These are phyloP conservation scores for Corchorus olitorius DNA, from an alignment of 345 rosid genomes.

Conservation along the genomic window DNA sequence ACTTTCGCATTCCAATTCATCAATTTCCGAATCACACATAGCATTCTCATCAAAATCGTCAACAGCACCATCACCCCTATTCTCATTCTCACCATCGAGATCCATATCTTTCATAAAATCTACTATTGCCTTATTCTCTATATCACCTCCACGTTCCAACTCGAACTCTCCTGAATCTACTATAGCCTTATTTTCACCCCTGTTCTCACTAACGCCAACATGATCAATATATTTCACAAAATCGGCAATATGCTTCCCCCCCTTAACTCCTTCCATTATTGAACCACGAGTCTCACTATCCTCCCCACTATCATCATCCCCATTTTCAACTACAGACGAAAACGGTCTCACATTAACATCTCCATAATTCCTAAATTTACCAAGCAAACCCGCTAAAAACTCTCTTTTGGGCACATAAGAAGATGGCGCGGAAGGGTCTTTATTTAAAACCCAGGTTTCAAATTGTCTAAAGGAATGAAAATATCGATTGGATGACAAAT, in stretches of 20 bases:
- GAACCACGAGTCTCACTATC: conserved; percentile 8
- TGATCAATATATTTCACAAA: conserved; percentile 26
- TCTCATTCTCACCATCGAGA: conserved; percentile 27
- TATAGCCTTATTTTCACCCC: conserved; percentile 23
- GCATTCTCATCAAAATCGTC: conserved; percentile 19
- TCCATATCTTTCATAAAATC: conserved; percentile 26
- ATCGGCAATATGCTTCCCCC: conserved; percentile 11
- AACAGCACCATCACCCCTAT: conserved; percentile 1
- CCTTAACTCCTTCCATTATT: background rate
- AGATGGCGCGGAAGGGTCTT: conserved; percentile 21
- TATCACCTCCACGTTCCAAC: background rate
- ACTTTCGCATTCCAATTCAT: conserved; percentile 24
- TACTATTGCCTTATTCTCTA: background rate
- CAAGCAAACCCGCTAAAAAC: conserved; percentile 25
- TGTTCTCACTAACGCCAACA: conserved; percentile 22
- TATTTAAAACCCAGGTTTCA: conserved; percentile 29
- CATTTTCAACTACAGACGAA: conserved; percentile 31
- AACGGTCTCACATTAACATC: conserved; percentile 33
- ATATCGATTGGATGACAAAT: conserved; percentile 29
- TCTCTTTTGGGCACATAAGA: conserved; percentile 35
- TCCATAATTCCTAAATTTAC: conserved; percentile 21
- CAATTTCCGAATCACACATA: conserved; percentile 8
- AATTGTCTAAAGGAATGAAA: conserved; percentile 42
- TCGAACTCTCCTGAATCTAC: conserved; percentile 19
- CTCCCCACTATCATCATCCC: conserved; percentile 26